Percentiles rank a stretch among this genome's conserved stretches.
These are phyloP conservation scores for Alnus glutinosa DNA, from an alignment of 306 rosid species.

Conservation along the genomic window DNA sequence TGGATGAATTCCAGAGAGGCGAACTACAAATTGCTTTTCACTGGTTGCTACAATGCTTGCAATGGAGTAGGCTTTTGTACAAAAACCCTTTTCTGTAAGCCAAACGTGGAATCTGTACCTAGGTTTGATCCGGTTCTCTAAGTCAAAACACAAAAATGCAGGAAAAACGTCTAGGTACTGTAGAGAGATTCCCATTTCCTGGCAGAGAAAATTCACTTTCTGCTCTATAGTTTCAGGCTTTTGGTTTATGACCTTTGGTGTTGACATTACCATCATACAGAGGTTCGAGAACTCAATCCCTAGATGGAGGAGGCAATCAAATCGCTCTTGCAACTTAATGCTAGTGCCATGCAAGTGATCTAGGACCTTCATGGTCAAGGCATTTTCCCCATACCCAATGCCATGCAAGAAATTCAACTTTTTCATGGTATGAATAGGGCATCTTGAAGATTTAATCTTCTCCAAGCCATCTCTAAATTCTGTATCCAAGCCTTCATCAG, in stretches of 20 bases:
- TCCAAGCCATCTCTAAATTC: conserved; percentile 42
- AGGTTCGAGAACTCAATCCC: conserved; percentile 66
- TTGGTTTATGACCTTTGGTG: conserved; percentile 66
- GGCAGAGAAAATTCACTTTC: conserved; percentile 55
- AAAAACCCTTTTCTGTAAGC: conserved; percentile 58
- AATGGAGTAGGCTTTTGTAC: conserved; percentile 47
- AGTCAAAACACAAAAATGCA: conserved; percentile 56
- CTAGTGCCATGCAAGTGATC: conserved; percentile 53
- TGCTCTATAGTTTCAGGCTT: conserved; percentile 51
- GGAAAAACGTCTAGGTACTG: conserved; percentile 55
- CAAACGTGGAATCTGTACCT: conserved; percentile 64
- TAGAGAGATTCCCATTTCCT: conserved; percentile 53
- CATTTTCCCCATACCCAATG: conserved; percentile 80
- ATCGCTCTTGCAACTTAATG: conserved; percentile 48
- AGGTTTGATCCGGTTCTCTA: conserved; percentile 75
- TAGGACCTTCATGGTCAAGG: conserved; percentile 48
- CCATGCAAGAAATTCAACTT: conserved; percentile 67
- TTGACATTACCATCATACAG: conserved; percentile 42
- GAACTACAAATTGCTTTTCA: conserved; percentile 55
- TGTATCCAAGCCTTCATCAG: conserved; percentile 40
- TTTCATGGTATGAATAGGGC: conserved; percentile 44
- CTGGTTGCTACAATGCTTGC: conserved; percentile 71
- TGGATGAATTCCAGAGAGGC: conserved; percentile 54
- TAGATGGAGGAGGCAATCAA: conserved; percentile 51
- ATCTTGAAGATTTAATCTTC: conserved; percentile 40